A percentile compares a stretch with the other conserved stretches of the same genome.
Conservation (phyloP, 768 basidiomycete species). For the Phanerochaete carnosa region DNA sequence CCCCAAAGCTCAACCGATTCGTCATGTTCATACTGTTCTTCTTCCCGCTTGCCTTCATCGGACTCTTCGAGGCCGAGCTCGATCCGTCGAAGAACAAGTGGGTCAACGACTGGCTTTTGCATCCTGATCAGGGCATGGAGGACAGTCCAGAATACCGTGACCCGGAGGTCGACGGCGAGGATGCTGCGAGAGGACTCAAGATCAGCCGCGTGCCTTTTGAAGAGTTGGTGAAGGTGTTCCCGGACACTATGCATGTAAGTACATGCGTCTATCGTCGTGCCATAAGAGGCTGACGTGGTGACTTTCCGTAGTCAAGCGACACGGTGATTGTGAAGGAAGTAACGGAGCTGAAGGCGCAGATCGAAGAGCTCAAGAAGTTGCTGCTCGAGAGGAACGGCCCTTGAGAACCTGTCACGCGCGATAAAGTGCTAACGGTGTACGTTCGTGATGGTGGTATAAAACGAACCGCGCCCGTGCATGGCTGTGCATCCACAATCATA, state of each 20-base stretch:
- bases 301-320: conserved; percentile 58
- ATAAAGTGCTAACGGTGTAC: no score
- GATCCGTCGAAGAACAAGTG: conserved; percentile 50
- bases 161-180: conserved; percentile 56
- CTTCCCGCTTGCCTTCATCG: conserved; percentile 70
- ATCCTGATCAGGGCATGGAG: conserved; percentile 54
- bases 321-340: conserved; percentile 65
- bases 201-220: conserved; percentile 72
- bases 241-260: conserved; percentile 66
- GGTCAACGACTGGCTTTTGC: conserved; percentile 66
- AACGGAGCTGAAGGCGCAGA: conserved; percentile 43
- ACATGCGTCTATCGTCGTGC: neutral
- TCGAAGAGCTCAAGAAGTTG: conserved; percentile 35
- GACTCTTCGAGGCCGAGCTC: conserved; percentile 67
- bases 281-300: neutral
- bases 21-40: conserved; percentile 84
- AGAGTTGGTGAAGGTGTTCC: conserved; percentile 68
- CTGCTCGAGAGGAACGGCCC: conserved; percentile 24
- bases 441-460: neutral
- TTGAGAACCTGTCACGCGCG: no score
- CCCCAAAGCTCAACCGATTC: conserved; percentile 61
- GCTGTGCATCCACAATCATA: neutral
- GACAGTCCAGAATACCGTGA: conserved; percentile 53
- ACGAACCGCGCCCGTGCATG: neutral
- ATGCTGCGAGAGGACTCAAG: conserved; percentile 49